phyloP scores from a whole-genome alignment of 208 protist species.

The Wallacemonas sp. region DNA sequence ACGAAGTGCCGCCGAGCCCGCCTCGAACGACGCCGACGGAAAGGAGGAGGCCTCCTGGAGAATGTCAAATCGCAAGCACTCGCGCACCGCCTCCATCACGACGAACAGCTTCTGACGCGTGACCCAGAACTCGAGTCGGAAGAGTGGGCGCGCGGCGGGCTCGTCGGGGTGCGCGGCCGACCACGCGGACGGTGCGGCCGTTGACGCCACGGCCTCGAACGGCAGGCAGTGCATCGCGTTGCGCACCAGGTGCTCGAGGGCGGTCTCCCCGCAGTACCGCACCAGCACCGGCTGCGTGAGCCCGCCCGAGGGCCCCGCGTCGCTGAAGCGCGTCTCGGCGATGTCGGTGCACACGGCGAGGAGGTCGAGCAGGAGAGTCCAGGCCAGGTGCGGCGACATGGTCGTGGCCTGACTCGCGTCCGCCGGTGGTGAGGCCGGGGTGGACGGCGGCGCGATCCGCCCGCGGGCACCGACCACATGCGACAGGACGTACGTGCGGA shows the following conservation, averaged over 20 bases:
- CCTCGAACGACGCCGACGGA: slow-evolving; percentile 34
- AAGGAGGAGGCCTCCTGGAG: slow-evolving; percentile 30
- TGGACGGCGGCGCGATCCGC: neutral
- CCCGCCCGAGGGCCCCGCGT: slow-evolving; percentile 2
- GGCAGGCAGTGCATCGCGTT: slow-evolving; percentile 86
- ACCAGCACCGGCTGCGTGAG: slow-evolving; percentile 49
- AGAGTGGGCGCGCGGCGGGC: slow-evolving; percentile 13
- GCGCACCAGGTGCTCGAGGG: slow-evolving; percentile 49
- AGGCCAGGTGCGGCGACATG: slow-evolving; percentile 54
- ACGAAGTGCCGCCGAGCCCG: neutral
- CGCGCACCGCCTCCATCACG: slow-evolving; percentile 53
- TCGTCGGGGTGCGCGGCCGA: neutral
- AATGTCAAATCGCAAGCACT: slow-evolving; percentile 64
- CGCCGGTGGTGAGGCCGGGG: neutral
- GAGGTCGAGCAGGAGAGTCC: slow-evolving; percentile 72
- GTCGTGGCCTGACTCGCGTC: slow-evolving; percentile 17
- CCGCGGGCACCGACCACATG: slow-evolving; percentile 38
- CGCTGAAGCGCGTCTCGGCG: slow-evolving; percentile 33
- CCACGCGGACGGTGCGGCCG: neutral
- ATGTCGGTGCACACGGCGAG: slow-evolving; percentile 60
- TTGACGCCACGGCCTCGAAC: slow-evolving; percentile 69
- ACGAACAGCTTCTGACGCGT: slow-evolving; percentile 55
- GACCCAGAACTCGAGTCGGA: slow-evolving; percentile 65
- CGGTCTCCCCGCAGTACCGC: slow-evolving; percentile 60
- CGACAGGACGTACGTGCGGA: slow-evolving; percentile 71